Conservation (phyloP, 1,284 basidiomycete species). For the Cryptococcus depauperatus region DNA sequence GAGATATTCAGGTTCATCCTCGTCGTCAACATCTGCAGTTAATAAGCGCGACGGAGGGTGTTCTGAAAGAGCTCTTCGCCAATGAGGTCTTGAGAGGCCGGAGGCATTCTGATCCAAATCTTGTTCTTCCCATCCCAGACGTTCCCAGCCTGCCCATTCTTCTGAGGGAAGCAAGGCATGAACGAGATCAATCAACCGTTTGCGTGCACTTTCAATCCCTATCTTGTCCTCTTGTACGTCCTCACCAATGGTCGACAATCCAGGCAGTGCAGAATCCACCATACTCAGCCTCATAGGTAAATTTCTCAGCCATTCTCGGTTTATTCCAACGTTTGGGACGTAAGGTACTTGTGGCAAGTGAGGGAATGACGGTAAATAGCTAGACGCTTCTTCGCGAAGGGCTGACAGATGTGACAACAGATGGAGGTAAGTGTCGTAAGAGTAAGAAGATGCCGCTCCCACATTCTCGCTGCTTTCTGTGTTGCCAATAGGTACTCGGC, state of each 20-base stretch:
- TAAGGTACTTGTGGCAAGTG: slow-evolving; percentile 6
- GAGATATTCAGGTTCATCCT: slow-evolving; percentile 43
- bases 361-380: slow-evolving; percentile 24
- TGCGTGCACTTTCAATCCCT: slow-evolving; percentile 13
- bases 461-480: neutral
- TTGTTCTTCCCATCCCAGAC: slow-evolving; percentile 43
- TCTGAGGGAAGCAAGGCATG: slow-evolving; percentile 40
- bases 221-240: neutral
- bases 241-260: slow-evolving; percentile 1
- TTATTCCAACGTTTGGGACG: slow-evolving; percentile 12
- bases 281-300: slow-evolving; percentile 29
- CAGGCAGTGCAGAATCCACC: slow-evolving; percentile 24
- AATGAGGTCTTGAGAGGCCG: too few relatives aligned
- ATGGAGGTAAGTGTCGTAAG: slow-evolving; percentile 11
- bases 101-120: slow-evolving; percentile 16
- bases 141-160: slow-evolving; percentile 46
- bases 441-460: neutral
- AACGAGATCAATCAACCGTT: slow-evolving; percentile 36
- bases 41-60: slow-evolving; percentile 4
- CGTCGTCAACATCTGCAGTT: slow-evolving; percentile 3
- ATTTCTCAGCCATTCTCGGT: slow-evolving; percentile 31
- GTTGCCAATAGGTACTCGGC: neutral
- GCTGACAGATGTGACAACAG: slow-evolving; percentile 32
- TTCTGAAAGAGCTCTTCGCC: neutral
- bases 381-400: slow-evolving; percentile 38